phyloP scores from a whole-genome alignment of 2,329 filamentous ascomycete genomes.

The Apiospora arundinis region DNA sequence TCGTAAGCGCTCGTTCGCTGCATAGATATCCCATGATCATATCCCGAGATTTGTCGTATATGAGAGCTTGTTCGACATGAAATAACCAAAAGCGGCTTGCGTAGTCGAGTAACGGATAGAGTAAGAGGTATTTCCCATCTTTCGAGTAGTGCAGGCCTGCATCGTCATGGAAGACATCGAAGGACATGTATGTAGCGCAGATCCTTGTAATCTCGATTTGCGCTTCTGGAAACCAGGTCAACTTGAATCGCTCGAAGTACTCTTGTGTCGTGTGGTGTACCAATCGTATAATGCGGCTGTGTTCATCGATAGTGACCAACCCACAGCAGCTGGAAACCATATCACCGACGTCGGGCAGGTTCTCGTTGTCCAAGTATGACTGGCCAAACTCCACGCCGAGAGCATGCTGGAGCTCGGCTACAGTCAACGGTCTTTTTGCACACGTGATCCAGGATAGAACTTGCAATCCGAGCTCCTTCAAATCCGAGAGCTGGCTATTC shows the following conservation, averaged over 20 bases:
- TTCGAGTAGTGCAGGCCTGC: neutral
- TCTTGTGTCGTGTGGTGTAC: constrained; percentile 55
- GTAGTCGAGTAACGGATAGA: constrained; percentile 22
- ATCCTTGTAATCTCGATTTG: constrained; percentile 35
- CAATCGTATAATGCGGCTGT: constrained; percentile 46
- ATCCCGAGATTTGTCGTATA: too few species aligned
- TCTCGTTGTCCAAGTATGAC: constrained; percentile 41
- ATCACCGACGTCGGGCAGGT: constrained; percentile 41
- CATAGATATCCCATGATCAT: too few species aligned
- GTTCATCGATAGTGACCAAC: constrained; percentile 47
- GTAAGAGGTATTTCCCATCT: neutral
- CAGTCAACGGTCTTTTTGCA: constrained; percentile 42
- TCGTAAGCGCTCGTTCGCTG: too few species aligned
- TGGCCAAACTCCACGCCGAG: constrained; percentile 44
- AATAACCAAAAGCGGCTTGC: constrained; percentile 24
- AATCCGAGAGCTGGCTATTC: constrained; percentile 41
- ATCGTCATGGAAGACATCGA: constrained; percentile 23
- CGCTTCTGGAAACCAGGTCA: constrained; percentile 40
- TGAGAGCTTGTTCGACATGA: too few species aligned
- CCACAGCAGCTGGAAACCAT: constrained; percentile 48
- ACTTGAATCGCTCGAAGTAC: constrained; percentile 44
- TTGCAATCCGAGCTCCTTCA: constrained; percentile 44
- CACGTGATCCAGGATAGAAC: constrained; percentile 49
- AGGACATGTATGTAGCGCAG: constrained; percentile 47
- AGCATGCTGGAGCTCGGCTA: constrained; percentile 48